phyloP scores from a whole-genome alignment of 192 early-diverging fungal genomes.

The Phycomyces blakesleeanus region DNA sequence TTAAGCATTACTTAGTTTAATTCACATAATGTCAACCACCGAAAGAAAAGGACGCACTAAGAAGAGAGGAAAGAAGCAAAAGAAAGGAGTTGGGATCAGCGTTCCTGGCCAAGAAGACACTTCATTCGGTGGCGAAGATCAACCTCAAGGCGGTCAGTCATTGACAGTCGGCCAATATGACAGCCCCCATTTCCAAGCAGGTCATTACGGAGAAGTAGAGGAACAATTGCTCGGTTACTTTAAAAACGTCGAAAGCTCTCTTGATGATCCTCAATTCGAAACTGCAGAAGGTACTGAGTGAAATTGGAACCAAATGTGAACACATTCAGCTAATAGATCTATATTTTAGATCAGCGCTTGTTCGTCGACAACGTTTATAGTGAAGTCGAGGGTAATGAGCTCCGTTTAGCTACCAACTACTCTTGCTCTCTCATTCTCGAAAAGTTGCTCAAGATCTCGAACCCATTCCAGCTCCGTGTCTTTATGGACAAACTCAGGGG shows the following conservation, averaged over 20 bases:
- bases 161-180: not conserved
- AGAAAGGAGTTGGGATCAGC: conserved; percentile 1
- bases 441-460: conserved; percentile 67
- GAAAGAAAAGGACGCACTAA: conserved; percentile 25
- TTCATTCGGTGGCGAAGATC: conserved; percentile 1
- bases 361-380: conserved; percentile 75
- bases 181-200: conserved; percentile 22
- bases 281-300: conserved; percentile 49
- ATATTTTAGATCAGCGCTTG: conserved; percentile 51
- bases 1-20: not conserved
- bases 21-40: conserved; percentile 15
- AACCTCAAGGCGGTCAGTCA: not conserved
- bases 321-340: no score
- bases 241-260: conserved; percentile 54
- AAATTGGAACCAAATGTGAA: not conserved
- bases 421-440: conserved; percentile 77
- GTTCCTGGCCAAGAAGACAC: conserved; percentile 1
- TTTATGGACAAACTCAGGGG: conserved; percentile 60
- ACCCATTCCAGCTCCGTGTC: conserved; percentile 70
- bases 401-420: conserved; percentile 69
- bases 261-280: conserved; percentile 59
- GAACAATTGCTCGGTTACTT: conserved; percentile 55
- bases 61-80: conserved; percentile 25
- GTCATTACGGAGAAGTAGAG: conserved; percentile 47
- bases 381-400: conserved; percentile 73